Evolutionary conservation across 805 yeast species (phyloP), one percentile per base, ranked within the genome.

Genomic region (Ogataea angusta): DNA sequence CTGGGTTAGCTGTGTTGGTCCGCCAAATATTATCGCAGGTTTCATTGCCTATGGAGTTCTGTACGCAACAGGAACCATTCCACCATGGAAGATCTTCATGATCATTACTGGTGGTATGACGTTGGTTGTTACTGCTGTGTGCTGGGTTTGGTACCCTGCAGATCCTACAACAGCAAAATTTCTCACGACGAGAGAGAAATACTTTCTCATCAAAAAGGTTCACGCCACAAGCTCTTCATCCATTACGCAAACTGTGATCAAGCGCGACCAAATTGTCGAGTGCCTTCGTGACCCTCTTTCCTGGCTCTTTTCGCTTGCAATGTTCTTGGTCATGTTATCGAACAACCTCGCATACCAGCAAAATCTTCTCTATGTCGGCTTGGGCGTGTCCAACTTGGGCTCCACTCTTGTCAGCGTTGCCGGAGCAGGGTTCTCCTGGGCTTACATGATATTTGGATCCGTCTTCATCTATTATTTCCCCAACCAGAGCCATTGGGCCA

Each of bases 21-120:
- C 49, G 19, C 42, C 42, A 10, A 45, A 52, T 8, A 72, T 78
- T 30, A 78, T 80, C 10, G 69, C 73, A 22, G 61, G 59, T 18
- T 57, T 59, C 28, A 52, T 62, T 29, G 67, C 69, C 16, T 69
- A 64, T 43, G 73, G 72, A 29, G 53, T 66, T 8, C 49, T 63
- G 24, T 58, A 59, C 45, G 54, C 60, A 4, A 39, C 44, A 17
- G 23, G 56, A 2, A 41, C 67, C 10, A 54, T 55, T 2, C 61
- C 63, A 10, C 41, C 48, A 19, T 82, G 85, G 84, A 72, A 74
- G 49, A 53, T 80, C 13, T 70, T 78, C 40, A 73, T 70, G 59
- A 70, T 80, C 24, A 72, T 78, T 36, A 68, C 75, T 39, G 87
- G 85, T 35, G 72, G 77, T 10, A 54, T 75, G 29, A 75, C 85